These are phyloP conservation scores for Aureobasidium sp. DNA, from an alignment of 2,329 filamentous ascomycete genomes.

Conservation along the genomic window DNA sequence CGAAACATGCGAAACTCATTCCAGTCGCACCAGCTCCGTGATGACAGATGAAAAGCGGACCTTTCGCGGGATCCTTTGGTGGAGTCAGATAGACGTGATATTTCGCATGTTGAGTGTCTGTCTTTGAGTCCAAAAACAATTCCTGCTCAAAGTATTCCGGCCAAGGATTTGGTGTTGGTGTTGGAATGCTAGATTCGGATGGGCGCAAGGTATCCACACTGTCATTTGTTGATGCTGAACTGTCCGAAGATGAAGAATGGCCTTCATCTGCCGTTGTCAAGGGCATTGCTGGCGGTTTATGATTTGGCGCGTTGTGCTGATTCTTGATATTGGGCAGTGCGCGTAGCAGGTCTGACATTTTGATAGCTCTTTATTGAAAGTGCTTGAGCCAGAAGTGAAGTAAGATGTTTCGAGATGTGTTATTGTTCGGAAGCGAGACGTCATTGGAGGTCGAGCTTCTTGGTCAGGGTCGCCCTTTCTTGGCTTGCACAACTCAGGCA, in stretches of 20 bases:
- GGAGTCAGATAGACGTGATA: slow-evolving; percentile 88
- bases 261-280: slow-evolving; percentile 37
- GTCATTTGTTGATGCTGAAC: slow-evolving; percentile 85
- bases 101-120: slow-evolving; percentile 44
- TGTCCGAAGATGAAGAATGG: slow-evolving; percentile 48
- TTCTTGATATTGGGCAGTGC: slow-evolving; percentile 16
- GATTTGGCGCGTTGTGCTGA: not conserved
- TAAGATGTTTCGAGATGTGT: not conserved
- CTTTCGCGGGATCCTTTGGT: slow-evolving; percentile 52
- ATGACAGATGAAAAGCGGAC: slow-evolving; percentile 85
- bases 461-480: not conserved
- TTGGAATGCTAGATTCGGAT: slow-evolving; percentile 35
- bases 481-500: not conserved
- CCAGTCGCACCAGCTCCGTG: slow-evolving; percentile 93
- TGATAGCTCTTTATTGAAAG: not conserved
- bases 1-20: slow-evolving; percentile 75
- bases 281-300: slow-evolving; percentile 28
- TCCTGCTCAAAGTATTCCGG: slow-evolving; percentile 87
- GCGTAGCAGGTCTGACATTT: slow-evolving; percentile 19
- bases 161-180: slow-evolving; percentile 71
- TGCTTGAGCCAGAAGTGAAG: not conserved
- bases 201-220: slow-evolving; percentile 54
- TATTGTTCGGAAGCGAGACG: not conserved
- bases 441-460: not conserved
- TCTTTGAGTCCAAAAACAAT: slow-evolving; percentile 57